Evolutionary conservation across 345 rosid species (phyloP).

Genomic region (Carallia brachiata): DNA sequence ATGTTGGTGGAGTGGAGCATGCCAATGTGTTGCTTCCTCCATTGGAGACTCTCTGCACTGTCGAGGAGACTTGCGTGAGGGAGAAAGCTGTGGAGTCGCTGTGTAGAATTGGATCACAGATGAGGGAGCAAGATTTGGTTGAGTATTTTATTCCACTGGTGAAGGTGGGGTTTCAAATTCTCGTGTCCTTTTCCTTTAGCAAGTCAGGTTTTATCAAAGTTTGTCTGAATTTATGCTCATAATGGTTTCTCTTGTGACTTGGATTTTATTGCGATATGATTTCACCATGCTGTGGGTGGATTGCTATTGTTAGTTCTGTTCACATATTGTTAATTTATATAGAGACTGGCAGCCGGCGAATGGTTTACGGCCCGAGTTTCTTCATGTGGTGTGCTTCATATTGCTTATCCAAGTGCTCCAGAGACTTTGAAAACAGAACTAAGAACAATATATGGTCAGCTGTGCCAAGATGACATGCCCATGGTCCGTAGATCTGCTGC

Average conservation of each 20-base stretch:
- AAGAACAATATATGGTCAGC: conserved; percentile 61
- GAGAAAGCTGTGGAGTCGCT: conserved; percentile 83
- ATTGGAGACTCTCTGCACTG: conserved; percentile 75
- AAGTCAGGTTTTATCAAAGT: too few relatives aligned
- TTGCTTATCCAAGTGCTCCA: conserved; percentile 87
- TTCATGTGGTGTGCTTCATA: conserved; percentile 84
- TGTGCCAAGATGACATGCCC: conserved; percentile 99
- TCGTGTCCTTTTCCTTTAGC: not conserved
- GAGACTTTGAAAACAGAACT: conserved; percentile 69
- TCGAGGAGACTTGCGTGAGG: conserved; percentile 93
- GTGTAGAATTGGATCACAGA: conserved; percentile 86
- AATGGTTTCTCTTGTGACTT: too few relatives aligned
- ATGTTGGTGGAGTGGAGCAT: conserved; percentile 86
- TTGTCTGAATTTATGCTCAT: too few relatives aligned
- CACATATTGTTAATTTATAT: conserved; percentile 12
- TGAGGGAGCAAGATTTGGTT: conserved; percentile 78
- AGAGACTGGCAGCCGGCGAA: conserved; percentile 96
- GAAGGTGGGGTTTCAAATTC: conserved; percentile 50
- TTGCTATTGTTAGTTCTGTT: not conserved
- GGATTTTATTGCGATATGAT: too few relatives aligned
- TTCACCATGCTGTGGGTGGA: too few relatives aligned
- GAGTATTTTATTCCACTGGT: conserved; percentile 75
- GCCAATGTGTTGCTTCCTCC: conserved; percentile 79
- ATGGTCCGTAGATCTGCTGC: conserved; percentile 99
- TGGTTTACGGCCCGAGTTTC: conserved; percentile 98